Evolutionary conservation across 1,284 basidiomycete species (phyloP).

Genomic region (Apiotrichum domesticum): DNA sequence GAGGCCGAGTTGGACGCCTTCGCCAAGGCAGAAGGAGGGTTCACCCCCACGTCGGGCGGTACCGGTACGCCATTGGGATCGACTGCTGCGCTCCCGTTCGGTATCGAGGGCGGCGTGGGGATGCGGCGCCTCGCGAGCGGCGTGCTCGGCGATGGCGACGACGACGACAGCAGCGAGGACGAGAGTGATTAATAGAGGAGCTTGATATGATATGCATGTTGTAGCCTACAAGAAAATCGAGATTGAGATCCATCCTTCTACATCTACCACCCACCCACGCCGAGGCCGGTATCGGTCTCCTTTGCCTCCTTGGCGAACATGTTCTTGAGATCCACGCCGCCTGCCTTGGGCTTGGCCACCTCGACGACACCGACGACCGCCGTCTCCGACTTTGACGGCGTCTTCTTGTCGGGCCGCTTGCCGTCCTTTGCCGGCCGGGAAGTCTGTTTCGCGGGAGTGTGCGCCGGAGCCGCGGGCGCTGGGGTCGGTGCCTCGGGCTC

Average conservation of each 20-base stretch:
- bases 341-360: slow-evolving; percentile 8
- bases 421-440: not conserved
- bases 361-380: slow-evolving; percentile 31
- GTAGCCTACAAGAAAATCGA: not conserved
- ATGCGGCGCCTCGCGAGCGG: slow-evolving; percentile 30
- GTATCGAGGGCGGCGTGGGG: slow-evolving; percentile 37
- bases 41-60: not conserved
- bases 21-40: not conserved
- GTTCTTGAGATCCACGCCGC: slow-evolving; percentile 23
- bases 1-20: slow-evolving; percentile 8
- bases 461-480: too few species aligned
- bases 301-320: slow-evolving; percentile 9
- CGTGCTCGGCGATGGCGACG: slow-evolving; percentile 18
- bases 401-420: not conserved
- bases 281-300: not conserved
- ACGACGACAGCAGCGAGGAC: slow-evolving; percentile 17
- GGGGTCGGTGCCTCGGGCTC: not conserved
- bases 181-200: slow-evolving; percentile 14
- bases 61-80: not conserved
- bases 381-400: slow-evolving; percentile 15
- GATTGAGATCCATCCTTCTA: not conserved
- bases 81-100: slow-evolving; percentile 2
- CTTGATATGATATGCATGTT: not conserved
- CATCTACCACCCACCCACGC: slow-evolving; percentile 9
- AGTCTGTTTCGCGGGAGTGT: too few species aligned